phyloP scores from a whole-genome alignment of 768 basidiomycete species.

The Tulasnella sp. region DNA sequence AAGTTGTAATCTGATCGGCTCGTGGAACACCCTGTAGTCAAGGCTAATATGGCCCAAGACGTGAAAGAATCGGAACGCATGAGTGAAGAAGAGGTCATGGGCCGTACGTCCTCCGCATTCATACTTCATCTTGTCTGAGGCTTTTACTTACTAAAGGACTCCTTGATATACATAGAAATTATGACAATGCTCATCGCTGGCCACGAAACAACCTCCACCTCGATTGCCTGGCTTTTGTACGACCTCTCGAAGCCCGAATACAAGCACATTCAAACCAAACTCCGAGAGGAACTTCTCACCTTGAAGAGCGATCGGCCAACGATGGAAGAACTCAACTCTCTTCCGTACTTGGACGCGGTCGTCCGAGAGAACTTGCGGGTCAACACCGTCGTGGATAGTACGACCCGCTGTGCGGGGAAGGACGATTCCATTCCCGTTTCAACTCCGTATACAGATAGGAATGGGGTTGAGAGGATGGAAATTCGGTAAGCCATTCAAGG shows the following conservation, averaged over 20 bases:
- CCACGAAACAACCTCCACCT: conserved; percentile 30
- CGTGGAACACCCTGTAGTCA: conserved; percentile 25
- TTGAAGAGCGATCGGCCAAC: conserved; percentile 25
- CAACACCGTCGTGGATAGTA: conserved; percentile 2
- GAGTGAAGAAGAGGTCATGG: conserved; percentile 32
- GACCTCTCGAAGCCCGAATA: conserved; percentile 39
- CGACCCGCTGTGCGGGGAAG: conserved; percentile 5
- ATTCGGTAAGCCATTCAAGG: not conserved
- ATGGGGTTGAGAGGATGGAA: conserved; percentile 4
- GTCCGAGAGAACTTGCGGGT: conserved; percentile 23
- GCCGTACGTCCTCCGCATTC: conserved; percentile 25
- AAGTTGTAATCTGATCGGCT: not conserved
- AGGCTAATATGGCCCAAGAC: conserved; percentile 33
- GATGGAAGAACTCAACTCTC: conserved; percentile 26
- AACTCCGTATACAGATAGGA: conserved; percentile 10
- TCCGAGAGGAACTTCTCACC: conserved; percentile 47
- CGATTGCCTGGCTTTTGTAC: conserved; percentile 32
- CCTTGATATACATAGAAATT: not conserved
- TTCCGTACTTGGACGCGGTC: conserved; percentile 30
- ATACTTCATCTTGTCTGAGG: not conserved
- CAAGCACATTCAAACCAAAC: conserved; percentile 40
- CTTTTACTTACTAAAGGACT: not conserved
- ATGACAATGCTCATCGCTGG: conserved; percentile 19
- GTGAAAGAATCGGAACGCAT: conserved; percentile 29
- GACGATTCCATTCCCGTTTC: conserved; percentile 17